Evolutionary conservation across 164 flowering plant genomes (phyloP).

Genomic region (Cinnamomum chago): DNA sequence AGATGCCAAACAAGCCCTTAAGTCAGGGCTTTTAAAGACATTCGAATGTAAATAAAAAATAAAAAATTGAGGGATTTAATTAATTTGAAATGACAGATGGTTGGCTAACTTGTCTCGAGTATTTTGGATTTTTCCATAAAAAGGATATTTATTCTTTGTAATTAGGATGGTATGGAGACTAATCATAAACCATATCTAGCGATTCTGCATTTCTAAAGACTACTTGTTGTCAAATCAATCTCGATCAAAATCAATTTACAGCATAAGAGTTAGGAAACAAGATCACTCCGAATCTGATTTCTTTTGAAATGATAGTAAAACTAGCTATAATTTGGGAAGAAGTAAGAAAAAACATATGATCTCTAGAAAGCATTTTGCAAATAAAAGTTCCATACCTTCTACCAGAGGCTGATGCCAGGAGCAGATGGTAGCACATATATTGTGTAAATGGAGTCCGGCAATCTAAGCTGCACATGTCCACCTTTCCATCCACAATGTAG

Average conservation of each 20-base stretch:
- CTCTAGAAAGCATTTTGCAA: neutral
- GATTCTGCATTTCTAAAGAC: neutral
- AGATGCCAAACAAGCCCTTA: too few relatives aligned
- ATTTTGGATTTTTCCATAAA: too few relatives aligned
- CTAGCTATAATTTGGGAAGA: neutral
- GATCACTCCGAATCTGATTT: too few relatives aligned
- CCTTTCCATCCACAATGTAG: slow-evolving; percentile 49
- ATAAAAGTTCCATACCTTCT: slow-evolving; percentile 35
- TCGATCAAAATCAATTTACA: neutral
- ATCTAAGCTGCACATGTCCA: slow-evolving; percentile 43
- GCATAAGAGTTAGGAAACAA: neutral
- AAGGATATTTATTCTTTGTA: too few relatives aligned
- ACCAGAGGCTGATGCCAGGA: slow-evolving; percentile 54
- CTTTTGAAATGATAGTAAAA: neutral
- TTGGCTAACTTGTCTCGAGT: neutral
- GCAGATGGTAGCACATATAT: slow-evolving; percentile 48
- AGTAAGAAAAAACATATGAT: neutral
- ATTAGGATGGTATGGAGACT: too few relatives aligned
- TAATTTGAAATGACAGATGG: neutral
- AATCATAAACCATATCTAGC: too few relatives aligned
- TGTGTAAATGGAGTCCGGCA: slow-evolving; percentile 48
- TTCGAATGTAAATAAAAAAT: too few relatives aligned
- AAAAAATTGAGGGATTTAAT: too few relatives aligned
- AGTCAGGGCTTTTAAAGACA: neutral
- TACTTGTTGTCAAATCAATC: neutral